Percentiles rank a stretch among this genome's conserved stretches.
Conservation (phyloP, 768 basidiomycete species). For the Cystobasidium ongulense region DNA sequence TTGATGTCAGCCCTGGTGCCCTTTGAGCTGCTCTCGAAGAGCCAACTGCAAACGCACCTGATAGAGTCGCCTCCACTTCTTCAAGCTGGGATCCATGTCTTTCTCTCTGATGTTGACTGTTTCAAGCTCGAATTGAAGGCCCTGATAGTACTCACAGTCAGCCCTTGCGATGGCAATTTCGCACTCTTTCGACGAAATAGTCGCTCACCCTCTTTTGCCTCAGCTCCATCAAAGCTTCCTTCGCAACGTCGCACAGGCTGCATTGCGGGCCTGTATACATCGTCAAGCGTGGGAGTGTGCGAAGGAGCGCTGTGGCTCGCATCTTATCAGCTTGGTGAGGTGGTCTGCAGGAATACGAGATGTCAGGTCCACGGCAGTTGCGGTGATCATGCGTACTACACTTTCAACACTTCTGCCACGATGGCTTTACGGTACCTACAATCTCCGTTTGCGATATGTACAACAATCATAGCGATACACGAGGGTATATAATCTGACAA, state of each 20-base stretch:
- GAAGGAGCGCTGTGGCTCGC: not conserved
- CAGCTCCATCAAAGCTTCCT: constrained; percentile 10
- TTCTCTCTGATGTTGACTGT: constrained; percentile 22
- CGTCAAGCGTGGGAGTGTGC: constrained; percentile 9
- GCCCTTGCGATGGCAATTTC: no score
- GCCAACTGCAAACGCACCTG: not conserved
- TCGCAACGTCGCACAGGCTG: constrained; percentile 21
- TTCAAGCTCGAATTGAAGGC: constrained; percentile 16
- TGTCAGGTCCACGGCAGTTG: no score
- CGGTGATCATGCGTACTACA: no score
- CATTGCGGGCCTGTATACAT: constrained; percentile 24
- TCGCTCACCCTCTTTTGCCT: constrained; percentile 1
- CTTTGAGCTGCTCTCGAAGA: not conserved
- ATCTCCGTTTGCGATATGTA: no score
- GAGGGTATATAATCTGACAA: no score
- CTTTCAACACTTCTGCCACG: no score
- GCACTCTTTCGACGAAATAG: no score
- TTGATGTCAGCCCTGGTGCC: not conserved
- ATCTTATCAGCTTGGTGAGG: not conserved
- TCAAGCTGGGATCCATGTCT: constrained; percentile 4
- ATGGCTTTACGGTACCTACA: no score
- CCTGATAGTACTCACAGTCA: not conserved
- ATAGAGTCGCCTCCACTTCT: constrained; percentile 24
- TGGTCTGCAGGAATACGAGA: not conserved
- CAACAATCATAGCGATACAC: no score